Evolutionary conservation across 73 alveolate species (phyloP), one percentile per base, ranked within the genome.

Genomic region (Paramecium octaurelia): DNA sequence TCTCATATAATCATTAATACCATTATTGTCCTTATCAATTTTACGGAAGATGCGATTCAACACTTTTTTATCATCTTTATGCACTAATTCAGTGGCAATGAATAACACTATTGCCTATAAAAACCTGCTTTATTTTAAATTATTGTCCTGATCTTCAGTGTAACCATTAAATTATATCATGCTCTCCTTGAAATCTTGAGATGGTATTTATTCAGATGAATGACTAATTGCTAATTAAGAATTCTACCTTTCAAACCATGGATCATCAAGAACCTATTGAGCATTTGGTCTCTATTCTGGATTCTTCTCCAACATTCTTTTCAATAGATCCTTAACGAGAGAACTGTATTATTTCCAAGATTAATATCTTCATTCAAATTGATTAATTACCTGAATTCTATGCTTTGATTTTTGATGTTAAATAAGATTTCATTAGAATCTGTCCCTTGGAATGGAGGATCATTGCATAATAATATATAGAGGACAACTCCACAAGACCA

Each of bases 401-500:
- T 64, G 3, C 21, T 7, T 27, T 64, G 27, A 64, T 20, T 44
- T 31, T 80, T 34, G 31, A 80, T 80, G 20, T 48, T 80, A 9
- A 20, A 23, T 80, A 80, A 80, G 10, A 80, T 48, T 48, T 80
- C 91, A 8, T 80, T 31, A 16, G 91, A 31, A 48, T 80, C 91
- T 10, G 46, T 80, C 29, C 91, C 91, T 80, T 40, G 27, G 46
- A 80, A 80, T 20, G 91, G 91, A 23, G 92, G 75, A 36, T 89
- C 77, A 68, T 83, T 83, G 14, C 89, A 68, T 46, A 89, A 27
- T 8, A 89, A 38, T n/a, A 70, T 68, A 35, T 89, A 89, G 21
- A 89, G 46, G 5, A 89, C 73, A 40, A 83, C 94, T 6, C 94
- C 94, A 27, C 94, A 89, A 24, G 94, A 89, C 94, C 94, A 89